These are phyloP conservation scores for Aphanomyces invadans DNA, from an alignment of 352 stramenopile genomes.

Conservation along the genomic window DNA sequence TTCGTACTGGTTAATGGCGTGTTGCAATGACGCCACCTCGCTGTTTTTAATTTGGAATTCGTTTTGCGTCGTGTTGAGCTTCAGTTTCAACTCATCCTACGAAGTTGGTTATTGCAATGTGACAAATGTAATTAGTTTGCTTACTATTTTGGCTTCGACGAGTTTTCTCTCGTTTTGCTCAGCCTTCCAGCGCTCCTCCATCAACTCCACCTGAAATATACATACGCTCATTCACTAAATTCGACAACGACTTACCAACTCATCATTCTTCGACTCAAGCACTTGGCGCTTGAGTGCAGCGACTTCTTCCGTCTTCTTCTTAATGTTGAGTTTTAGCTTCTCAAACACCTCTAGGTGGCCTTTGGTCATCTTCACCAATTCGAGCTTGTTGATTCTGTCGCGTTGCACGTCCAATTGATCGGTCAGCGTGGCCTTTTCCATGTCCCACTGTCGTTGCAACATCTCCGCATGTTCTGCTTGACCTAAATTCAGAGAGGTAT, in stretches of 20 bases:
- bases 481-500: no score
- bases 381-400: constrained; percentile 5
- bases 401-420: neutral
- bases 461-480: neutral
- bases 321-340: constrained; percentile 16
- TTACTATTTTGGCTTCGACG: neutral
- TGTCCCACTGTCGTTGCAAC: neutral
- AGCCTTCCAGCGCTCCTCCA: neutral
- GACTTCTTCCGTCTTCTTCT: constrained; percentile 14
- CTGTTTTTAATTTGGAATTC: constrained; percentile 7
- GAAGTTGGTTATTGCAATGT: no score
- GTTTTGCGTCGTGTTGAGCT: constrained; percentile 2
- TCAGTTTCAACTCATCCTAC: neutral
- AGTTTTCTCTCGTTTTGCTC: neutral
- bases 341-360: constrained; percentile 11
- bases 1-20: constrained; percentile 8
- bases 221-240: neutral
- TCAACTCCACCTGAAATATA: neutral
- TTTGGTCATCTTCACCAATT: constrained; percentile 19
- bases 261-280: neutral
- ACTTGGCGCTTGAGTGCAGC: neutral
- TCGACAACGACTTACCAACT: neutral
- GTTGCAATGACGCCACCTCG: constrained; percentile 1
- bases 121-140: no score
- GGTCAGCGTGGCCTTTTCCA: neutral